A percentile compares a stretch with the other conserved stretches of the same genome.
Evolutionary conservation across 2,329 filamentous ascomycete species (phyloP).

Genomic region (Colletotrichum scovillei): DNA sequence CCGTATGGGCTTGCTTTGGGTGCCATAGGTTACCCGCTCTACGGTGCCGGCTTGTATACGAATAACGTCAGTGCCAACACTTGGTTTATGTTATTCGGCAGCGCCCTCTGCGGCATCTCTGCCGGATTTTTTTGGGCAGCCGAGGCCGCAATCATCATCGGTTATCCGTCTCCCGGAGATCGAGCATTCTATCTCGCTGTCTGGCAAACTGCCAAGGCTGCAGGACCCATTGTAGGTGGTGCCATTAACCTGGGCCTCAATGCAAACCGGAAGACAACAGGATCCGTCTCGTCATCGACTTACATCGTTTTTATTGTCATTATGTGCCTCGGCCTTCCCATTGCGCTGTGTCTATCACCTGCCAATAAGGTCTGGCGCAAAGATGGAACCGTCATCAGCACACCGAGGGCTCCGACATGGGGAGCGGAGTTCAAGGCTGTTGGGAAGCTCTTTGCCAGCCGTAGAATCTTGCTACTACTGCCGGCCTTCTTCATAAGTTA

Average conservation of each 20-base stretch:
- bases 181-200: conserved; percentile 19
- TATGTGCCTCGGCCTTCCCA: conserved; percentile 70
- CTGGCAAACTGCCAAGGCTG: conserved; percentile 20
- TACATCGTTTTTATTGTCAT: conserved; percentile 75
- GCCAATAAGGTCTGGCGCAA: conserved; percentile 70
- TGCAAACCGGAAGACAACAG: conserved; percentile 61
- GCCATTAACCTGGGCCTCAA: conserved; percentile 76
- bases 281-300: conserved; percentile 73
- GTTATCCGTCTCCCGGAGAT: conserved; percentile 59
- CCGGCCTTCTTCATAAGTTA: conserved; percentile 24
- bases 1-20: conserved; percentile 18
- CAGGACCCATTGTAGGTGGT: conserved; percentile 64
- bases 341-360: conserved; percentile 67
- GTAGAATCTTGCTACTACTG: conserved; percentile 13
- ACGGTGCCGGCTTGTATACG: conserved; percentile 15
- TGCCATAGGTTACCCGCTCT: conserved; percentile 18
- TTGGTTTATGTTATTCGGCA: conserved; percentile 73
- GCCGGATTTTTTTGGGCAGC: conserved; percentile 50
- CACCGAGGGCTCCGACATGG: background rate
- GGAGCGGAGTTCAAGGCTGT: conserved; percentile 11
- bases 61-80: conserved; percentile 48
- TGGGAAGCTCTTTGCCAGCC: conserved; percentile 1
- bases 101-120: conserved; percentile 58
- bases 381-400: conserved; percentile 68
- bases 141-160: conserved; percentile 56